These are phyloP conservation scores for Theobroma grandiflorum DNA, from an alignment of 441 rosid species.

Conservation along the genomic window DNA sequence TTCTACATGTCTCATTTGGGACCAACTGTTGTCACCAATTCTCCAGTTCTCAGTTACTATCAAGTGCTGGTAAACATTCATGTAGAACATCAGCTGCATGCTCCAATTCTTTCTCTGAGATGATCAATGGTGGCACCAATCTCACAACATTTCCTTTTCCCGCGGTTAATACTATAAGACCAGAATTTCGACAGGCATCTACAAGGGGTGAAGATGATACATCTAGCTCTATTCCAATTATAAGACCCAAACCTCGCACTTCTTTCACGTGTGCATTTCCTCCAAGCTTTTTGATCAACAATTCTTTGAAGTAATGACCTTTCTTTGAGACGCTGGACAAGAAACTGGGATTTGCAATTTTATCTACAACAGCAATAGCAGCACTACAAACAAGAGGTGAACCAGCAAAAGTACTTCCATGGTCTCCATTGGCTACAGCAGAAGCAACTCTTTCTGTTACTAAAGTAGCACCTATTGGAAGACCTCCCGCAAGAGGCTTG, in stretches of 20 bases:
- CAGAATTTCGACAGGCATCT: constrained; percentile 76
- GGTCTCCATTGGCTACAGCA: constrained; percentile 75
- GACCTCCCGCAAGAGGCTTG: constrained; percentile 90
- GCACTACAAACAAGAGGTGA: constrained; percentile 73
- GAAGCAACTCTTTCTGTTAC: constrained; percentile 80
- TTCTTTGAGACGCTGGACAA: constrained; percentile 67
- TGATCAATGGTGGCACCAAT: constrained; percentile 81
- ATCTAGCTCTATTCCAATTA: constrained; percentile 79
- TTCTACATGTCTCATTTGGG: not conserved
- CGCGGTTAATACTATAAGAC: constrained; percentile 80
- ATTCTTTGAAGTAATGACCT: constrained; percentile 65
- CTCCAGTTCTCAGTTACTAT: constrained; percentile 31
- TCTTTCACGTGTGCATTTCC: constrained; percentile 77
- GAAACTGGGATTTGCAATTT: constrained; percentile 71
- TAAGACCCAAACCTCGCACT: constrained; percentile 82
- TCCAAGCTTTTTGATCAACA: constrained; percentile 59
- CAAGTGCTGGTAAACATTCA: constrained; percentile 52
- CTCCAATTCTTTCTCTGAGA: constrained; percentile 70
- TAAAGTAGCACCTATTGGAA: constrained; percentile 77
- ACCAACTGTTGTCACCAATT: not conserved
- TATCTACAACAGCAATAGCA: constrained; percentile 67
- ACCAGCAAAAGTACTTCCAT: constrained; percentile 92
- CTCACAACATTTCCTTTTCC: constrained; percentile 91
- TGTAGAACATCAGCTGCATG: constrained; percentile 63
- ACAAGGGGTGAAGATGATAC: constrained; percentile 69